Evolutionary conservation across 1,284 basidiomycete genomes (phyloP).

Genomic region (Sporisorium reilianum): DNA sequence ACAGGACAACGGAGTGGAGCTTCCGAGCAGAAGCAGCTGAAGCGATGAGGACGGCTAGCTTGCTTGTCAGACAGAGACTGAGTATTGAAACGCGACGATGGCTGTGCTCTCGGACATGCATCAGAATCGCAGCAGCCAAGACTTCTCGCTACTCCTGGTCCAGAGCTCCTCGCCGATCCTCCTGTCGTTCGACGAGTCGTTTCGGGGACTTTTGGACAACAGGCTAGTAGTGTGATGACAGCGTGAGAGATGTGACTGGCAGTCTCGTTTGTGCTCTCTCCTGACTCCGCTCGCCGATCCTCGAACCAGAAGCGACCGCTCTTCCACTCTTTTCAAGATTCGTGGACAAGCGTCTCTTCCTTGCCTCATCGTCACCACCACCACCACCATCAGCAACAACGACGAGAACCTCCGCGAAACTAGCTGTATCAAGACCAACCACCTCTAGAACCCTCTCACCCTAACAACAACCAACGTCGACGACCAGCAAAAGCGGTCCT

Average conservation of each 20-base stretch:
- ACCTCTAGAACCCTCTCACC: not conserved
- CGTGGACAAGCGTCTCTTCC: not conserved
- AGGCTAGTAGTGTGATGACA: slow-evolving; percentile 2
- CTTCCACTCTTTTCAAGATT: not conserved
- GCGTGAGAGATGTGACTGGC: not conserved
- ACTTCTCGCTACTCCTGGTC: slow-evolving; percentile 23
- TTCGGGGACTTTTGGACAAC: slow-evolving; percentile 14
- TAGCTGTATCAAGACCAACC: not conserved
- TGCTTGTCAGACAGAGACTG: not conserved
- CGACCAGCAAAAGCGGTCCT: not conserved
- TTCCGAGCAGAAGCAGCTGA: not conserved
- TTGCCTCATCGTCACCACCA: not conserved
- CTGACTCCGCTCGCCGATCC: not conserved
- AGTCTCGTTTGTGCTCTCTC: no score
- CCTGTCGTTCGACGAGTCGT: not conserved
- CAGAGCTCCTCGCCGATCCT: slow-evolving; percentile 40
- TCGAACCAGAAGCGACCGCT: not conserved
- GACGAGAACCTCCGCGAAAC: no score
- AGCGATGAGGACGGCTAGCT: not conserved
- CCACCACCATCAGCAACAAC: no score
- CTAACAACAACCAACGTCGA: not conserved
- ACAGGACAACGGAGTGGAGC: not conserved
- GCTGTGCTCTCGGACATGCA: slow-evolving; percentile 19
- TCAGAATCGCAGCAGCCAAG: slow-evolving; percentile 27
- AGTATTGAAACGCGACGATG: not conserved